These are phyloP conservation scores for Antarctomyces pellizariae DNA, from an alignment of 495 filamentous ascomycete genomes.

Conservation along the genomic window DNA sequence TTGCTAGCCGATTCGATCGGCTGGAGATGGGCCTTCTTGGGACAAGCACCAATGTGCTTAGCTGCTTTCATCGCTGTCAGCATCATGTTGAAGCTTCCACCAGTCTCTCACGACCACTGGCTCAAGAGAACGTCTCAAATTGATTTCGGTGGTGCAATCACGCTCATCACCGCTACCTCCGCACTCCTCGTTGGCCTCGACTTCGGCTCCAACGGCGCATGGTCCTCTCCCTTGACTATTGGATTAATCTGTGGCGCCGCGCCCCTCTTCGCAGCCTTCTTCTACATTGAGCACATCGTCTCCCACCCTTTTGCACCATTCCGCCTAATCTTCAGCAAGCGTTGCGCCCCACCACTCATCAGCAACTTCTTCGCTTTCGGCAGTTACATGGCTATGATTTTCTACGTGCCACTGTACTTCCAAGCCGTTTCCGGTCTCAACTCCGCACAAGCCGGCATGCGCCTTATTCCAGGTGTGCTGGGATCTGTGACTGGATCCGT, in stretches of 20 bases:
- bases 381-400: conserved; percentile 37
- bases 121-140: conserved; percentile 35
- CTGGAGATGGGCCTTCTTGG: conserved; percentile 67
- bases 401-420: conserved; percentile 62
- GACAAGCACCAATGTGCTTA: conserved; percentile 45
- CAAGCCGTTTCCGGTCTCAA: conserved; percentile 48
- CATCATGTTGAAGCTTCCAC: conserved; percentile 36
- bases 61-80: conserved; percentile 41
- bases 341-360: conserved; percentile 41
- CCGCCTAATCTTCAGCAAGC: conserved; percentile 51
- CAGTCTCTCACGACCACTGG: conserved; percentile 21
- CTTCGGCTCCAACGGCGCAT: conserved; percentile 50
- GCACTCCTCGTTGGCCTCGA: conserved; percentile 54
- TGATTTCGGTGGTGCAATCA: conserved; percentile 55
- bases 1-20: conserved; percentile 51
- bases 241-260: conserved; percentile 31
- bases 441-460: conserved; percentile 38
- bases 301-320: conserved; percentile 58
- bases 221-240: conserved; percentile 35
- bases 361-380: conserved; percentile 60
- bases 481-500: conserved; percentile 43
- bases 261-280: conserved; percentile 39
- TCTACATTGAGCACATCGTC: conserved; percentile 46
- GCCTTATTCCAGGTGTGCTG: conserved; percentile 42
- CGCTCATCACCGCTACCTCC: conserved; percentile 49